Evolutionary conservation across 352 stramenopile species (phyloP).

Genomic region (Globisporangium splendens): DNA sequence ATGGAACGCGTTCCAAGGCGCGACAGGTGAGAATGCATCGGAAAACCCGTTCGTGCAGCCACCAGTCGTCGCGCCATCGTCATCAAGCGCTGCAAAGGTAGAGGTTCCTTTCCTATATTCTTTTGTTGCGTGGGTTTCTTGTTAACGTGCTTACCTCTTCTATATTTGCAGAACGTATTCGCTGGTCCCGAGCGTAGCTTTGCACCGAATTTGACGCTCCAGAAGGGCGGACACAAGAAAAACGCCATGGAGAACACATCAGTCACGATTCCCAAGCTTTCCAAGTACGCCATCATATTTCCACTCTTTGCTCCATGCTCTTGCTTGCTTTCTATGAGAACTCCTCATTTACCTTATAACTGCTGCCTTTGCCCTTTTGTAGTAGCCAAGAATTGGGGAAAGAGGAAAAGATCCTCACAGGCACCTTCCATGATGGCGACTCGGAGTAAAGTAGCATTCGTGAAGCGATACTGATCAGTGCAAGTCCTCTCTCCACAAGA

Average conservation of each 20-base stretch:
- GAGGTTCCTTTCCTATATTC: too few relatives aligned
- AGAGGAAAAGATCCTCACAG: constrained; percentile 61
- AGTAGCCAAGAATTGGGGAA: constrained; percentile 47
- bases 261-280: constrained; percentile 31
- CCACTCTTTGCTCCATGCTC: too few relatives aligned
- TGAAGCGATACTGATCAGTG: too few relatives aligned
- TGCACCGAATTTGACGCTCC: constrained; percentile 27
- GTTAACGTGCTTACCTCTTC: too few relatives aligned
- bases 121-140: too few relatives aligned
- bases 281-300: constrained; percentile 25
- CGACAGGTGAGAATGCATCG: constrained; percentile 32
- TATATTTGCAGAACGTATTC: constrained; percentile 27
- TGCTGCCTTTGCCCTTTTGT: not conserved
- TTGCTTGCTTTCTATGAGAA: too few relatives aligned
- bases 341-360: not conserved
- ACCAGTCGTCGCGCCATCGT: constrained; percentile 24
- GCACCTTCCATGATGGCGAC: constrained; percentile 62
- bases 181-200: constrained; percentile 28
- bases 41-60: constrained; percentile 53
- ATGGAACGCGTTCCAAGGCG: constrained; percentile 51
- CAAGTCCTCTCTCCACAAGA: too few relatives aligned
- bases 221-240: constrained; percentile 33
- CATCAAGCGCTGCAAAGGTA: constrained; percentile 4
- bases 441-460: constrained; percentile 27
- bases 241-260: constrained; percentile 35